phyloP scores from a whole-genome alignment of 441 rosid species.

The Omphalea diandra region DNA sequence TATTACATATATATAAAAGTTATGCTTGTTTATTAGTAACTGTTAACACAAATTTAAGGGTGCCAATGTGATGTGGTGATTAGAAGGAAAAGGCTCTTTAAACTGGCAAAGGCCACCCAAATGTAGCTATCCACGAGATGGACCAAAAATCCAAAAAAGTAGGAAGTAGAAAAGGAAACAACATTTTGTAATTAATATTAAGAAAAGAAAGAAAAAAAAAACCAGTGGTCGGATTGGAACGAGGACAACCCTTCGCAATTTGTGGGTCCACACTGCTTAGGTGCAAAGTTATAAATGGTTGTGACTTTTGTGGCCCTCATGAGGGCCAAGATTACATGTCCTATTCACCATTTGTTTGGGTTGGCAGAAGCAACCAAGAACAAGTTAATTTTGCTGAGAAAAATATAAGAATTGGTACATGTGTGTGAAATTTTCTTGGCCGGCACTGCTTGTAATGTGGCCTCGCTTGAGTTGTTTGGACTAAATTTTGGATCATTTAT shows the following conservation, averaged over 20 bases:
- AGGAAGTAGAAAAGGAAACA: slow-evolving; percentile 21
- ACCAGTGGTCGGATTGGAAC: slow-evolving; percentile 5
- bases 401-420: too few relatives aligned
- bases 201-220: neutral
- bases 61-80: too few relatives aligned
- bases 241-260: neutral
- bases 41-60: too few relatives aligned
- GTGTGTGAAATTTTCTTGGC: neutral
- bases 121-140: neutral
- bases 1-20: too few relatives aligned
- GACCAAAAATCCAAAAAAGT: slow-evolving; percentile 14
- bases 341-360: neutral
- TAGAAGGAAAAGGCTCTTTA: slow-evolving; percentile 8
- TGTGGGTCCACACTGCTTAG: neutral
- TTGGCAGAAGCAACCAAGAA: neutral
- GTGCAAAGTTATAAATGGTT: slow-evolving; percentile 13
- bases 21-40: too few relatives aligned
- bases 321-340: neutral
- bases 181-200: neutral
- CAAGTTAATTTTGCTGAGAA: neutral
- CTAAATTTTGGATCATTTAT: too few relatives aligned
- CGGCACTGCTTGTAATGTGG: neutral
- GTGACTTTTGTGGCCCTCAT: neutral
- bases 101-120: slow-evolving; percentile 18
- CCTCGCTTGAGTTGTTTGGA: too few relatives aligned